Percentiles rank a stretch among this genome's conserved stretches.
These are phyloP conservation scores for Cercospora beticola DNA, from an alignment of 2,329 filamentous ascomycete genomes.

Conservation along the genomic window DNA sequence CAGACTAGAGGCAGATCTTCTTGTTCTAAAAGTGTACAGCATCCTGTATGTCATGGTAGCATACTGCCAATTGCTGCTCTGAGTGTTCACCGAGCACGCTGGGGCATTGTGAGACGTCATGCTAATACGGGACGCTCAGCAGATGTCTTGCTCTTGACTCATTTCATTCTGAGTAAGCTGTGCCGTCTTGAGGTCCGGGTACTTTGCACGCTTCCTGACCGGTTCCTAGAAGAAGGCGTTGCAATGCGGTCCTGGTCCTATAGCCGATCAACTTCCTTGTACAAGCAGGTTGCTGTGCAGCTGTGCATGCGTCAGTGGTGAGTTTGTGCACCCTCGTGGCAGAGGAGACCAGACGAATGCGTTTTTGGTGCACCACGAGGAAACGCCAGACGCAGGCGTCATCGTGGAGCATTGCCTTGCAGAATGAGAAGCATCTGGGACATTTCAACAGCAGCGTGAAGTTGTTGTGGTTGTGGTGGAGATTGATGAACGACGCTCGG, in stretches of 20 bases:
- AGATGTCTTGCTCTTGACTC: not conserved
- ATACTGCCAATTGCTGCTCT: not conserved
- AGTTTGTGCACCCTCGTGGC: not conserved
- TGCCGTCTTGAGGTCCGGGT: not conserved
- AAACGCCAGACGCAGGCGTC: not conserved
- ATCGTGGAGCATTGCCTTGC: not conserved
- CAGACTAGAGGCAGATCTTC: not conserved
- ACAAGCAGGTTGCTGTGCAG: not conserved
- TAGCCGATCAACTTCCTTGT: not conserved
- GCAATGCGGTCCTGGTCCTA: not conserved
- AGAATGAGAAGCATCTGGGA: not conserved
- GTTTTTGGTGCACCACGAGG: not conserved
- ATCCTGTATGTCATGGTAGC: not conserved
- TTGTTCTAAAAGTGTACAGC: not conserved
- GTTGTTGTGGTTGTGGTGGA: not conserved
- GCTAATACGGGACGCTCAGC: not conserved
- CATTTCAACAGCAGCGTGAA: not conserved
- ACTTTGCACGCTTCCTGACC: not conserved
- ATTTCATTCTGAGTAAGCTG: not conserved
- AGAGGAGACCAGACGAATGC: not conserved
- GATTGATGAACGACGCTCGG: not conserved
- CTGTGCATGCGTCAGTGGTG: not conserved
- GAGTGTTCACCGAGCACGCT: not conserved
- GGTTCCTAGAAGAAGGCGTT: not conserved
- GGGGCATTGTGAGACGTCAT: not conserved